phyloP scores from a whole-genome alignment of 306 rosid species.

The Lathyrus oleraceus region DNA sequence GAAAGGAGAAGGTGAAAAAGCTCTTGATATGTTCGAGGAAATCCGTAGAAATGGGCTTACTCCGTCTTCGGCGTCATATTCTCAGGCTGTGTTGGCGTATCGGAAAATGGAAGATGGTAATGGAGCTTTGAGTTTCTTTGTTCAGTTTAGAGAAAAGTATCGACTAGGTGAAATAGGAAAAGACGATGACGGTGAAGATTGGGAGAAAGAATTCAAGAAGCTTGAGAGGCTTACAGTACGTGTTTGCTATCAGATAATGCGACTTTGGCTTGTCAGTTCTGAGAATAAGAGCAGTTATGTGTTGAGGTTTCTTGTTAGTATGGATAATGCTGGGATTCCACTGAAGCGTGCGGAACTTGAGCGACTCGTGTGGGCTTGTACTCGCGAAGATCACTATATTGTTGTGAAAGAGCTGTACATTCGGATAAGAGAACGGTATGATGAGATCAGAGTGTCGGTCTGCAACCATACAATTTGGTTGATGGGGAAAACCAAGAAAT shows the following conservation, averaged over 20 bases:
- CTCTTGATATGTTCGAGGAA: slow-evolving; percentile 67
- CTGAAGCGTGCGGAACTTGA: slow-evolving; percentile 62
- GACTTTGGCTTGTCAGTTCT: slow-evolving; percentile 72
- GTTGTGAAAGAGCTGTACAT: slow-evolving; percentile 79
- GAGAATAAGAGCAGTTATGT: slow-evolving; percentile 58
- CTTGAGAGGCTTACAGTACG: slow-evolving; percentile 72
- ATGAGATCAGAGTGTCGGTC: slow-evolving; percentile 71
- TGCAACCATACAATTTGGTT: slow-evolving; percentile 95
- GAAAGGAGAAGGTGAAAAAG: slow-evolving; percentile 59
- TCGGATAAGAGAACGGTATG: slow-evolving; percentile 62
- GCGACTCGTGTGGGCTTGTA: slow-evolving; percentile 89
- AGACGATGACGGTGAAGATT: slow-evolving; percentile 60
- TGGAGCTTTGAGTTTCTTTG: slow-evolving; percentile 75
- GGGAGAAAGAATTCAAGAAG: slow-evolving; percentile 66
- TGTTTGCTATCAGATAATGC: slow-evolving; percentile 92
- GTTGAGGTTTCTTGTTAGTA: slow-evolving; percentile 55
- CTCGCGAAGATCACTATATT: slow-evolving; percentile 70
- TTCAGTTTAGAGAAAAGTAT: slow-evolving; percentile 65
- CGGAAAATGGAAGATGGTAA: slow-evolving; percentile 76
- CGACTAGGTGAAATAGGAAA: slow-evolving; percentile 59
- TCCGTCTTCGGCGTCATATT: slow-evolving; percentile 77
- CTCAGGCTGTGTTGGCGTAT: slow-evolving; percentile 73
- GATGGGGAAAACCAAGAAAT: slow-evolving; percentile 91
- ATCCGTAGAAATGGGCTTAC: slow-evolving; percentile 59
- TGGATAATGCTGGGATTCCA: slow-evolving; percentile 74